These are phyloP conservation scores for Phaffia rhodozyma DNA, from an alignment of 1,284 basidiomycete species.

Conservation along the genomic window DNA sequence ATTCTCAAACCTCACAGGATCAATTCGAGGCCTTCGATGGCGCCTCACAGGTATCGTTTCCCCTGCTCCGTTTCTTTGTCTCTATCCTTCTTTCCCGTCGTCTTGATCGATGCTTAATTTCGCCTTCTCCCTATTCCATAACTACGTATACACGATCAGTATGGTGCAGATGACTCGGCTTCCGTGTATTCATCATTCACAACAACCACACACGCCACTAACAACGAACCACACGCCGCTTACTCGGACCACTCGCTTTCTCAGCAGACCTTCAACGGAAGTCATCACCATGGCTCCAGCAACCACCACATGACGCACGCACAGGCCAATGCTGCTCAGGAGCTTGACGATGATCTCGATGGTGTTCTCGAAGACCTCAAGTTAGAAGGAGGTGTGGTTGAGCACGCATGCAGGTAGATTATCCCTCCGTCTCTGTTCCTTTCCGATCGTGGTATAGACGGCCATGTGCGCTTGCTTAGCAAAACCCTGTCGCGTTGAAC, in stretches of 20 bases:
- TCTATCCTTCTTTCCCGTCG: background rate
- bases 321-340: slow-evolving; percentile 25
- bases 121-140: slow-evolving; percentile 25
- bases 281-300: slow-evolving; percentile 26
- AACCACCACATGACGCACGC: background rate
- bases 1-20: slow-evolving; percentile 11
- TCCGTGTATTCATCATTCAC: slow-evolving; percentile 59
- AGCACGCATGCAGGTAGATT: slow-evolving; percentile 86
- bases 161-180: slow-evolving; percentile 63
- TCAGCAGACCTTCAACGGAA: slow-evolving; percentile 29
- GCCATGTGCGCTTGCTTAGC: background rate
- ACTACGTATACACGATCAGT: slow-evolving; percentile 51
- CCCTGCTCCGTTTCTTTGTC: background rate
- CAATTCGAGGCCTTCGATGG: slow-evolving; percentile 46
- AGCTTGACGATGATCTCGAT: slow-evolving; percentile 71
- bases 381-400: slow-evolving; percentile 61
- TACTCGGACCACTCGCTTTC: slow-evolving; percentile 50
- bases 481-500: slow-evolving; percentile 8
- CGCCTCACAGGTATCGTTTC: slow-evolving; percentile 31
- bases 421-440: slow-evolving; percentile 7
- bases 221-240: slow-evolving; percentile 34
- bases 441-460: background rate
- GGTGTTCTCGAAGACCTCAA: slow-evolving; percentile 74
- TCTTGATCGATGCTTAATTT: background rate
- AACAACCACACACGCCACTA: slow-evolving; percentile 37